phyloP scores from a whole-genome alignment of 192 early-diverging fungal genomes.

The Coemansia sp. region DNA sequence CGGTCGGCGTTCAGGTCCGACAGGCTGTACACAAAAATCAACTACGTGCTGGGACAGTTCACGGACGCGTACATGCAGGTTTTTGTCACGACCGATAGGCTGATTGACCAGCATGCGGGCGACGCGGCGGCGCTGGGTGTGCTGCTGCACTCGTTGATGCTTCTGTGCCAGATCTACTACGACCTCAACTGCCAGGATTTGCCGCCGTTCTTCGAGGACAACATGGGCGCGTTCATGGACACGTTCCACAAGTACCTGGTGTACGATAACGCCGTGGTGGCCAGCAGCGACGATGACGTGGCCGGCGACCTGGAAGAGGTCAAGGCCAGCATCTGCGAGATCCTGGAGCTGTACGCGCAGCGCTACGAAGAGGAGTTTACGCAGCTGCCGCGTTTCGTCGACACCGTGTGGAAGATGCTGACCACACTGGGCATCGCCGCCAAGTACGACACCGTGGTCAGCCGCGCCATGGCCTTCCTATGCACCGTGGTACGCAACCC shows the following conservation, averaged over 20 bases:
- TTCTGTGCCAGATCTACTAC: slow-evolving; percentile 89
- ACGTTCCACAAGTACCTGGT: slow-evolving; percentile 87
- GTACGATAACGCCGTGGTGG: slow-evolving; percentile 70
- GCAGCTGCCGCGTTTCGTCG: slow-evolving; percentile 79
- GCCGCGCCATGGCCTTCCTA: slow-evolving; percentile 88
- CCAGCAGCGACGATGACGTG: slow-evolving; percentile 76
- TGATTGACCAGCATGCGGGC: slow-evolving; percentile 69
- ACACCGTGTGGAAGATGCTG: slow-evolving; percentile 86
- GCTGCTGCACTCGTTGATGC: slow-evolving; percentile 73
- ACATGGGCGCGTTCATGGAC: slow-evolving; percentile 78
- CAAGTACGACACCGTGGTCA: slow-evolving; percentile 86
- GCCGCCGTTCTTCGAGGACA: slow-evolving; percentile 96
- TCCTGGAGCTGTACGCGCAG: slow-evolving; percentile 84
- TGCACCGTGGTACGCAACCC: slow-evolving; percentile 81
- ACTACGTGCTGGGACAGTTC: slow-evolving; percentile 86
- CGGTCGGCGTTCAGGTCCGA: slow-evolving; percentile 80
- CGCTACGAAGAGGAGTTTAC: slow-evolving; percentile 90
- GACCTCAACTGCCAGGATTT: slow-evolving; percentile 95
- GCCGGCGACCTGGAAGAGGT: slow-evolving; percentile 83
- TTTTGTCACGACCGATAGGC: slow-evolving; percentile 78
- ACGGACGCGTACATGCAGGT: slow-evolving; percentile 78
- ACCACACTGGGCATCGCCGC: slow-evolving; percentile 68
- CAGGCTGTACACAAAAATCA: slow-evolving; percentile 85
- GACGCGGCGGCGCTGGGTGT: slow-evolving; percentile 68
- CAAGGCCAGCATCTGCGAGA: slow-evolving; percentile 92